Percentiles rank a stretch among this genome's conserved stretches.
Conservation (phyloP, 2,329 filamentous ascomycete species). For the Fusarium xyrophilum region DNA sequence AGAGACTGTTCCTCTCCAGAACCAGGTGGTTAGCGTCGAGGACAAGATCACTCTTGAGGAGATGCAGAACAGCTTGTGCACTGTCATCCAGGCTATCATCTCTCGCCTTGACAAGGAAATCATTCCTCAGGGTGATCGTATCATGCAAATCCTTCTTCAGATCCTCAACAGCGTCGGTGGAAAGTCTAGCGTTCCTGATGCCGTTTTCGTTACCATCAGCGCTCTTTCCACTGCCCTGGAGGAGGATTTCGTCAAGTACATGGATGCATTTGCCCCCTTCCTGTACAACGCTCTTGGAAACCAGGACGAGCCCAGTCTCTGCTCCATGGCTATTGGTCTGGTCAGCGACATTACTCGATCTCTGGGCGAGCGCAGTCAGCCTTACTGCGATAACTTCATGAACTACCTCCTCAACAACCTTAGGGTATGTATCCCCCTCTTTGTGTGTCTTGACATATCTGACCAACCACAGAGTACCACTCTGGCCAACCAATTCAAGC, state of each 20-base stretch:
- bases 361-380: conserved; percentile 86
- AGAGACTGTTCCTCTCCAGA: conserved; percentile 86
- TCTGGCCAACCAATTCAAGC: conserved; percentile 97
- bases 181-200: conserved; percentile 95
- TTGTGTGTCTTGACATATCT: not conserved
- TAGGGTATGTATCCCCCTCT: conserved; percentile 62
- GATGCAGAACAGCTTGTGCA: conserved; percentile 95
- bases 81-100: conserved; percentile 89
- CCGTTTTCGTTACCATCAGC: conserved; percentile 89
- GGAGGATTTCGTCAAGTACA: conserved; percentile 94
- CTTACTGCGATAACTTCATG: conserved; percentile 98
- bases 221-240: conserved; percentile 91
- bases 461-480: conserved; percentile 68
- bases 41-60: conserved; percentile 96
- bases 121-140: conserved; percentile 85
- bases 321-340: conserved; percentile 95
- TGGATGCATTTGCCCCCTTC: conserved; percentile 93
- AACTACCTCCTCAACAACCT: conserved; percentile 95
- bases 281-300: conserved; percentile 93
- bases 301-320: conserved; percentile 92
- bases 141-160: conserved; percentile 88
- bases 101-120: conserved; percentile 92
- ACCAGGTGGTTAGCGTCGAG: conserved; percentile 94
- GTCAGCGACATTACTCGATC: conserved; percentile 96
- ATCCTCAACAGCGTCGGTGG: conserved; percentile 77